phyloP scores from a whole-genome alignment of 2,329 filamentous ascomycete genomes.

The Aspergillus brunneoviolaceus region DNA sequence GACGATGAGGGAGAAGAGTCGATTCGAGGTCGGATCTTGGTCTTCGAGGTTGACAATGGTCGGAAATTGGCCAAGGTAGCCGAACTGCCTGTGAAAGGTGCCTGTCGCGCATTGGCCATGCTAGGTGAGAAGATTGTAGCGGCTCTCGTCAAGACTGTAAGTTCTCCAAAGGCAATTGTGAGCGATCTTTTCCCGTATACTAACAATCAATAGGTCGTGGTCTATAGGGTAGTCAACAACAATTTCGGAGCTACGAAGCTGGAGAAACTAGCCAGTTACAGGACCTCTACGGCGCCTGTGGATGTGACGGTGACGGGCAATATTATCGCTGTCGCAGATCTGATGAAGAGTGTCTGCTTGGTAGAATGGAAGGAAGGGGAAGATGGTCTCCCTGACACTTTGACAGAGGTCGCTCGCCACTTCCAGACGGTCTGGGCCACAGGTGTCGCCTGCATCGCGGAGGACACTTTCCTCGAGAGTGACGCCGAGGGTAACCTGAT shows the following conservation, averaged over 20 bases:
- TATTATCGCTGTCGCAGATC: constrained; percentile 78
- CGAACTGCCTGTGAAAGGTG: constrained; percentile 70
- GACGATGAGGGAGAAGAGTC: constrained; percentile 58
- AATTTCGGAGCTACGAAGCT: constrained; percentile 51
- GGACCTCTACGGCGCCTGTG: constrained; percentile 79
- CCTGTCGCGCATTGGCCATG: constrained; percentile 75
- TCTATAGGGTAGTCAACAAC: constrained; percentile 52
- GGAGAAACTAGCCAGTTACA: constrained; percentile 70
- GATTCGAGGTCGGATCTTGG: constrained; percentile 73
- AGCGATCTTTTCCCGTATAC: neutral
- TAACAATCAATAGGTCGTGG: constrained; percentile 50
- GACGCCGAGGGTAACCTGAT: constrained; percentile 87
- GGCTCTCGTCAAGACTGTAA: constrained; percentile 82
- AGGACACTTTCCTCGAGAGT: constrained; percentile 74
- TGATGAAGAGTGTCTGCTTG: constrained; percentile 89
- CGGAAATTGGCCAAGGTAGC: constrained; percentile 71
- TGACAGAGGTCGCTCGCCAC: constrained; percentile 76
- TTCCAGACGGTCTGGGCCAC: constrained; percentile 81
- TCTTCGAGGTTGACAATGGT: constrained; percentile 74
- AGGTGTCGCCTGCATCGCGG: constrained; percentile 69
- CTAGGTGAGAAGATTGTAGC: constrained; percentile 77
- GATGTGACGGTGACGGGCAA: constrained; percentile 73
- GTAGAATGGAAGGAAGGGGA: constrained; percentile 66
- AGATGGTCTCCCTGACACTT: constrained; percentile 58
- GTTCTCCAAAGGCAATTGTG: constrained; percentile 19